Base-by-base conservation (phyloP, 129 eudicot species). In the Gnaphalium uliginosum region DNA sequence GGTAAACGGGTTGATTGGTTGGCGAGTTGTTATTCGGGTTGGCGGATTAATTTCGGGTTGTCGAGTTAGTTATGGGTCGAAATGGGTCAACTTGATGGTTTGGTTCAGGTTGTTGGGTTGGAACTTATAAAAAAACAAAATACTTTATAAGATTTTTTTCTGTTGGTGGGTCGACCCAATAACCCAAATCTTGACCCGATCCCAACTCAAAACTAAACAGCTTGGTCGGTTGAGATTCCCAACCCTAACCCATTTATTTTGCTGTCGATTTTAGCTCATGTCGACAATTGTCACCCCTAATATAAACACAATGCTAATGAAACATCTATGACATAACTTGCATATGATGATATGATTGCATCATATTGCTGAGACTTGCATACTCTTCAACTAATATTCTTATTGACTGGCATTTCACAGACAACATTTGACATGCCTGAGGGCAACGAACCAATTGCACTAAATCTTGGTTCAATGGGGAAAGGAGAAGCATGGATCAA, bases 401-500 rank as follows among this genome's bases (percentile, higher is more conserved):
- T 41, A 6, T 74, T 48, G 22, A 21, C 72, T 78, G 15, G 39
- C 29, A 69, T 62, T 18, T 75, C 11, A 80, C 83, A 92, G 98
- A 80, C 92, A 1, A 43, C n/a, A 61, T 92, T 92, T 65, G 89
- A 90, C 81, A 85, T 89, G 25, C 96, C 96, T 7, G 69, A 39
- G 18, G 92, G 96, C 1, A 72, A 21, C 24, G 89, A 85, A 56
- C 85, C 98, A 2, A 48, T 93, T 51, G 92, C 90, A 10, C 56
- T 93, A 74, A 86, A 93, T 69, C 92, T 93, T 18, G 89, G 86
- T 22, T 83, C 96, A 15, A 93, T 93, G 98, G 98, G 96, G 27
- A 93, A 93, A 85, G 98, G 98, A 14, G 87, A 93, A 88, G 95
- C 76, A 68, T 93, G 98, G 98, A 58, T 93, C 35, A 93, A 93